phyloP scores from a whole-genome alignment of 1,139 yeast species.

The Debaryomyces nepalensis region DNA sequence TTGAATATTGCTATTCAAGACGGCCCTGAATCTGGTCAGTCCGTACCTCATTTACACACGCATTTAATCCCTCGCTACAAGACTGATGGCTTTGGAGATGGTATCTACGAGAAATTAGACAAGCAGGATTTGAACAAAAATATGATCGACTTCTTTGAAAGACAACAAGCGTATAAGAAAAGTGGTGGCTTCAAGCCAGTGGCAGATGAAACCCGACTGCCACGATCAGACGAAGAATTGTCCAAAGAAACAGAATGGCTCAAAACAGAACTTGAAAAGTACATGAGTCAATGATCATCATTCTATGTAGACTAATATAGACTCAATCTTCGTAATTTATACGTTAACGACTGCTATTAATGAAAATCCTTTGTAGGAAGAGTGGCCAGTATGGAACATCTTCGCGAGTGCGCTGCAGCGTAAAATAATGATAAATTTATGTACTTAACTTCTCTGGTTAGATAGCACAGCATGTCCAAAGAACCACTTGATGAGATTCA shows the following conservation, averaged over 20 bases:
- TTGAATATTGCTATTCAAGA: slow-evolving; percentile 91
- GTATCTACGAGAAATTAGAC: slow-evolving; percentile 67
- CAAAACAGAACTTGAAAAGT: slow-evolving; percentile 43
- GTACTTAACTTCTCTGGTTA: background rate
- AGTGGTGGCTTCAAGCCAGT: slow-evolving; percentile 40
- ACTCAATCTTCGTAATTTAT: background rate
- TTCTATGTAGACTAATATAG: background rate
- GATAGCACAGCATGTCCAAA: slow-evolving; percentile 18
- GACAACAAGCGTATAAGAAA: slow-evolving; percentile 29
- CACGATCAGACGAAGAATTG: slow-evolving; percentile 67
- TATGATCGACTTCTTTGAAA: slow-evolving; percentile 35
- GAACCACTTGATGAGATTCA: slow-evolving; percentile 81
- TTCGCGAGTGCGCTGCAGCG: slow-evolving; percentile 7
- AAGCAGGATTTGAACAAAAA: slow-evolving; percentile 37
- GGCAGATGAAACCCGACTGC: slow-evolving; percentile 53
- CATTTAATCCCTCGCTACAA: slow-evolving; percentile 85
- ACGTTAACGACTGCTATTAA: background rate
- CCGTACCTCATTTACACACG: slow-evolving; percentile 91
- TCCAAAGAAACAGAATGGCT: slow-evolving; percentile 62
- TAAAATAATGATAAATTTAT: background rate
- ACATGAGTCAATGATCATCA: slow-evolving; percentile 1
- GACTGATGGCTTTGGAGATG: slow-evolving; percentile 70
- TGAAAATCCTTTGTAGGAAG: background rate
- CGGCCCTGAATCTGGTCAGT: slow-evolving; percentile 94
- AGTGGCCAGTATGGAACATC: background rate